Conservation (phyloP, 352 stramenopile species). For the Phytopythium cucurbitacearum region DNA sequence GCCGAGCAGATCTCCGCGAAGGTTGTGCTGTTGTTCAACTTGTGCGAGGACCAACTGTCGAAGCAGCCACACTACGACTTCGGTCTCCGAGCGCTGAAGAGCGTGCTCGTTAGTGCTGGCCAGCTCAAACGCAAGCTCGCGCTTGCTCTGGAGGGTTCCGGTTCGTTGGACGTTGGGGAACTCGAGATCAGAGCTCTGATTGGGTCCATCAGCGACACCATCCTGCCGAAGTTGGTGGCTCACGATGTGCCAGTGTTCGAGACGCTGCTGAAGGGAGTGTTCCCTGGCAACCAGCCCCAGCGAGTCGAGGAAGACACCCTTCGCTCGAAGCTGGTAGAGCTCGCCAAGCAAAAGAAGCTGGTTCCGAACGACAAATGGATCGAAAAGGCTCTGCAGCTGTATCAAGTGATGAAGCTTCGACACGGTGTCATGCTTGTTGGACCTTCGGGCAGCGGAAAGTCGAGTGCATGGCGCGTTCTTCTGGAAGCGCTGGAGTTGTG, state of each 20-base stretch:
- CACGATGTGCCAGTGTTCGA: constrained; percentile 97
- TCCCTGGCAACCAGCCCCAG: constrained; percentile 90
- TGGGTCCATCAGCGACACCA: constrained; percentile 97
- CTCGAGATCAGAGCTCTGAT: constrained; percentile 95
- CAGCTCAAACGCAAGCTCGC: constrained; percentile 95
- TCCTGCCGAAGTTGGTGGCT: constrained; percentile 98
- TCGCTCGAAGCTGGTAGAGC: constrained; percentile 83
- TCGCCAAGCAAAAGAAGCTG: constrained; percentile 89
- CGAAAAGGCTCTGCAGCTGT: constrained; percentile 99
- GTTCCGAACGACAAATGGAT: constrained; percentile 92
- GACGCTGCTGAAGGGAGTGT: constrained; percentile 96
- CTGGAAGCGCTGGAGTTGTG: constrained; percentile 92
- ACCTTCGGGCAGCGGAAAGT: constrained; percentile 96
- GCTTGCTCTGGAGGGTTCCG: constrained; percentile 31
- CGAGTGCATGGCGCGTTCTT: constrained; percentile 91
- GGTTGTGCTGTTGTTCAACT: constrained; percentile 98
- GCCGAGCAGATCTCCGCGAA: constrained; percentile 96
- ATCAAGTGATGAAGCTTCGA: constrained; percentile 96
- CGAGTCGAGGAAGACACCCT: constrained; percentile 88
- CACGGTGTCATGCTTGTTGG: constrained; percentile 99
- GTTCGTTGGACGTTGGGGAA: constrained; percentile 44
- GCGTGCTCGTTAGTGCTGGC: constrained; percentile 97
- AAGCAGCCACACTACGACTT: constrained; percentile 99
- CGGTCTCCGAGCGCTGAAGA: constrained; percentile 98
- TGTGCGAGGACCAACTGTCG: constrained; percentile 97